phyloP scores from a whole-genome alignment of 2,329 filamentous ascomycete genomes.

The Diaporthe citrichinensis region DNA sequence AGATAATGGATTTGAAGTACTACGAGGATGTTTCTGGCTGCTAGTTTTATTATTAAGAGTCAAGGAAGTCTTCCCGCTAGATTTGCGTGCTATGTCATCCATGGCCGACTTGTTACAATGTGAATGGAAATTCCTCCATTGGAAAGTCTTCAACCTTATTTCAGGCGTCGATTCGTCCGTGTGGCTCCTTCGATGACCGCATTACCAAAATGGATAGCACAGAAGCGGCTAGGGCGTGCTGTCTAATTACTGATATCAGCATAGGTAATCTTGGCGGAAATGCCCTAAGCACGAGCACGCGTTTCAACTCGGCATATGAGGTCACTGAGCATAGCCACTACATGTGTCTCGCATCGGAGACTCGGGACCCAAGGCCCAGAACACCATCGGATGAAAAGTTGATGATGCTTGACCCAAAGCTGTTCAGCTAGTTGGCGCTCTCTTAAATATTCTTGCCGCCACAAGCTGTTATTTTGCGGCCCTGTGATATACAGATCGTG shows the following conservation, averaged over 20 bases:
- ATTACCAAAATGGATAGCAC: neutral
- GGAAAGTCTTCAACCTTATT: neutral
- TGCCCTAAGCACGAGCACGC: neutral
- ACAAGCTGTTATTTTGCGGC: neutral
- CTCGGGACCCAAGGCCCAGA: neutral
- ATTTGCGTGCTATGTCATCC: neutral
- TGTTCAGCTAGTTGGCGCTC: neutral
- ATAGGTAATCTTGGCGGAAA: slow-evolving; percentile 7
- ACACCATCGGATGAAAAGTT: neutral
- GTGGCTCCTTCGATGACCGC: neutral
- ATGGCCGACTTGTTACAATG: neutral
- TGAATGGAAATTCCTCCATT: neutral
- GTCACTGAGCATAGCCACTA: neutral
- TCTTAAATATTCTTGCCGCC: neutral
- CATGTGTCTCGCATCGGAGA: neutral
- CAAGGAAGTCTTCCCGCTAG: no score
- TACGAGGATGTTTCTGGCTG: neutral
- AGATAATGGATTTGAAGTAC: no score
- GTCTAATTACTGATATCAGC: neutral
- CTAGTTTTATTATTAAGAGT: neutral
- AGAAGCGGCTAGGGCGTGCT: slow-evolving; percentile 9
- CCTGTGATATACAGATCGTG: no score
- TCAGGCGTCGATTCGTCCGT: neutral
- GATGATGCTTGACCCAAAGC: neutral
- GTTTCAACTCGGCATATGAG: slow-evolving; percentile 7